Percentiles rank a stretch among this genome's conserved stretches.
Evolutionary conservation across 1,284 basidiomycete species (phyloP).

Genomic region (Sutorius eximius): DNA sequence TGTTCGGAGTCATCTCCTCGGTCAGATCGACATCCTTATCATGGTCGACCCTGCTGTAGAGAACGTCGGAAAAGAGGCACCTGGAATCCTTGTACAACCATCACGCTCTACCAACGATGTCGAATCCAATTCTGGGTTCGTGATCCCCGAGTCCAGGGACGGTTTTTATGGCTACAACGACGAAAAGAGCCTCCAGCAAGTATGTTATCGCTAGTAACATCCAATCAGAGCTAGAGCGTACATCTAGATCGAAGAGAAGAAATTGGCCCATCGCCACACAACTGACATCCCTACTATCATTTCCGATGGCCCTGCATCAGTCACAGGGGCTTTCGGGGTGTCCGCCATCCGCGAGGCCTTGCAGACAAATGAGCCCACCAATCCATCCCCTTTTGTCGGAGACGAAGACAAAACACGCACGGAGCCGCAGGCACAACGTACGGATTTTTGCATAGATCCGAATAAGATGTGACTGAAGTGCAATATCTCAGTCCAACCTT

Average conservation of each 20-base stretch:
- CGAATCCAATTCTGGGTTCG: constrained; percentile 35
- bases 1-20: constrained; percentile 1
- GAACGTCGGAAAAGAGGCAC: constrained; percentile 1
- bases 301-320: constrained; percentile 42
- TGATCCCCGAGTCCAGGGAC: constrained; percentile 60
- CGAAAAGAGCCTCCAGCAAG: constrained; percentile 71
- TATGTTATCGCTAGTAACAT: constrained; percentile 38
- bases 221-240: constrained; percentile 2
- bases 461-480: constrained; percentile 13
- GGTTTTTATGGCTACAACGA: constrained; percentile 77
- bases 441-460: constrained; percentile 1
- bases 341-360: constrained; percentile 39
- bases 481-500: constrained; percentile 35
- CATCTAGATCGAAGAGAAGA: constrained; percentile 69
- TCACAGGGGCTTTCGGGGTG: constrained; percentile 42
- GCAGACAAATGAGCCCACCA: constrained; percentile 20
- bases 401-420: constrained; percentile 40
- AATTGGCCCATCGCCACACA: constrained; percentile 58
- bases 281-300: constrained; percentile 37
- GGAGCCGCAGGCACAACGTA: constrained; percentile 32
- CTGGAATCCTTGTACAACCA: background rate
- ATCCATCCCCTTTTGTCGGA: constrained; percentile 36
- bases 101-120: constrained; percentile 7
- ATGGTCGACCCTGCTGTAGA: constrained; percentile 11
- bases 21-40: constrained; percentile 9